Conservation (phyloP, 2,329 filamentous ascomycete species). For the Pseudogymnoascus sp. region DNA sequence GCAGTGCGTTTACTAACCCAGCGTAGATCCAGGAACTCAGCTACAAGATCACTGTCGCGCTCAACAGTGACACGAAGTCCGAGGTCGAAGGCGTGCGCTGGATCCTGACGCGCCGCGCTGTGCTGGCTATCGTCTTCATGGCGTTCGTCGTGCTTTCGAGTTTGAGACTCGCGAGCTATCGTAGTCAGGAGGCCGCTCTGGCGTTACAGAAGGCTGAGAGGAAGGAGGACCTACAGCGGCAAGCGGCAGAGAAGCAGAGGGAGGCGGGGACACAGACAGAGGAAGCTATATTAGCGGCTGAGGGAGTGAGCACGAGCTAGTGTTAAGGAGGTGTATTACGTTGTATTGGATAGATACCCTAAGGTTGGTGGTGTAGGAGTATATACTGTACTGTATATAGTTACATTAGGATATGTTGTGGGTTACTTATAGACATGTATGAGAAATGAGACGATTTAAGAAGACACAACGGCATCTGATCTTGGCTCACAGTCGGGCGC, state of each 20-base stretch:
- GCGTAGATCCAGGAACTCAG: slow-evolving; percentile 79
- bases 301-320: slow-evolving; percentile 6
- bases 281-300: not conserved
- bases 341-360: slow-evolving; percentile 4
- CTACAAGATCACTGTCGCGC: slow-evolving; percentile 85
- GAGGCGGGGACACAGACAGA: slow-evolving; percentile 7
- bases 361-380: not conserved
- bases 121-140: slow-evolving; percentile 58
- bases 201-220: slow-evolving; percentile 19
- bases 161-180: slow-evolving; percentile 51
- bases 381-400: not conserved
- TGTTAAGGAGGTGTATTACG: not conserved
- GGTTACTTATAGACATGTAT: not conserved
- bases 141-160: slow-evolving; percentile 50
- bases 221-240: slow-evolving; percentile 35
- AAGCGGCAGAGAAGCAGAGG: slow-evolving; percentile 33
- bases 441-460: not conserved
- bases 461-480: not conserved
- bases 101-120: slow-evolving; percentile 61
- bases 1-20: slow-evolving; percentile 14
- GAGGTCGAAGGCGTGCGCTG: slow-evolving; percentile 88
- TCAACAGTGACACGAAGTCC: slow-evolving; percentile 84
- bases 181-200: slow-evolving; percentile 26
- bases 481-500: not conserved
- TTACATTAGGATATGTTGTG: not conserved